These are phyloP conservation scores for Dimargaris verticillata DNA, from an alignment of 192 early-diverging fungal species.

Conservation along the genomic window DNA sequence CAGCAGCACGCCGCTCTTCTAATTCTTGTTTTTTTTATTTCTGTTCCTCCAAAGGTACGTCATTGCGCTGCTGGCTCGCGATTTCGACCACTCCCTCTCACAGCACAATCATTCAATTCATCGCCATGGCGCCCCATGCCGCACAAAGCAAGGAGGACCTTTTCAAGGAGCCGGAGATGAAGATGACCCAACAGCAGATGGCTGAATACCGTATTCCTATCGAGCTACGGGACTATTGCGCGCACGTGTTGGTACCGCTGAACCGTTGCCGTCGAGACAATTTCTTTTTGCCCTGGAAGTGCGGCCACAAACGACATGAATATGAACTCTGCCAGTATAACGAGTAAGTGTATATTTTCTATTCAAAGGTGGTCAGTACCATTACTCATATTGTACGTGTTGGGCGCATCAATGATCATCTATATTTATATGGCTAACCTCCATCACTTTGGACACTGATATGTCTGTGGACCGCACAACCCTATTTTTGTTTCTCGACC, in stretches of 20 bases:
- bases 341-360: slow-evolving; percentile 23
- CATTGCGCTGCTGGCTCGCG: no score
- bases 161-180: slow-evolving; percentile 39
- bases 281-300: slow-evolving; percentile 86
- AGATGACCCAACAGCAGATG: slow-evolving; percentile 78
- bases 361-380: background rate
- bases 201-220: slow-evolving; percentile 64
- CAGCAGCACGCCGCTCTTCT: no score
- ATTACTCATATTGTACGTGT: background rate
- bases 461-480: background rate
- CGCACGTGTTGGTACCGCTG: slow-evolving; percentile 73
- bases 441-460: background rate
- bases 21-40: no score
- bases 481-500: background rate
- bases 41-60: no score
- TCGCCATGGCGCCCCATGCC: slow-evolving; percentile 1
- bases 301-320: slow-evolving; percentile 67
- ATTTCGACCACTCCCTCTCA: no score
- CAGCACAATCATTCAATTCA: background rate
- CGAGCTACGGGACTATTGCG: slow-evolving; percentile 85
- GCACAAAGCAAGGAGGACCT: slow-evolving; percentile 9
- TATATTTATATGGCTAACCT: background rate
- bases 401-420: background rate
- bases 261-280: slow-evolving; percentile 81
- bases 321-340: slow-evolving; percentile 96